phyloP scores from a whole-genome alignment of 177 flowering plant genomes.

The Vitis hybrid region DNA sequence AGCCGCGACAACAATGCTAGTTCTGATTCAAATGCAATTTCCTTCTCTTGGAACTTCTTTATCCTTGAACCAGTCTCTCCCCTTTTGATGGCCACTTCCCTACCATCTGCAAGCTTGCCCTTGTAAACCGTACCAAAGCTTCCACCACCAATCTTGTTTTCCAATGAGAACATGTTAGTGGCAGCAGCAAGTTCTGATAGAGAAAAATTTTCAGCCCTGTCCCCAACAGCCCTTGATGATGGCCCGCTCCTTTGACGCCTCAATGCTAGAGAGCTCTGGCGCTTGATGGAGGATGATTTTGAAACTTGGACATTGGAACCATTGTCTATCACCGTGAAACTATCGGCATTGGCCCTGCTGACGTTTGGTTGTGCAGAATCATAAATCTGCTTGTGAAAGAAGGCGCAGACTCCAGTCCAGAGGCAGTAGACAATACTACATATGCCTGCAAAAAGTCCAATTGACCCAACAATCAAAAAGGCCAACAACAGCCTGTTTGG shows the following conservation, averaged over 20 bases:
- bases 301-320: not conserved
- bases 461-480: conserved; percentile 21
- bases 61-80: conserved; percentile 17
- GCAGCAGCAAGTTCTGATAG: conserved; percentile 25
- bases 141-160: conserved; percentile 34
- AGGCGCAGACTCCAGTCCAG: conserved; percentile 5
- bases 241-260: conserved; percentile 17
- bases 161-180: conserved; percentile 27
- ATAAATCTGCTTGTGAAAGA: not conserved
- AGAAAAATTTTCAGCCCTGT: conserved; percentile 16
- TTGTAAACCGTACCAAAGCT: conserved; percentile 36
- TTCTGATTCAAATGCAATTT: conserved; percentile 35
- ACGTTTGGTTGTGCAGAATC: conserved; percentile 14
- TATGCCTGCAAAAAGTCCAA: conserved; percentile 25
- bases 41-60: conserved; percentile 26
- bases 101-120: conserved; percentile 31
- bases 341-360: not conserved
- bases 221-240: conserved; percentile 14
- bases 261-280: conserved; percentile 2
- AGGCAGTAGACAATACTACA: conserved; percentile 14
- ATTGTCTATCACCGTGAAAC: not conserved
- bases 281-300: conserved; percentile 5
- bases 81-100: conserved; percentile 36
- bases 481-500: conserved; percentile 9
- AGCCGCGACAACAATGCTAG: conserved; percentile 25